Evolutionary conservation across 371 early-diverging fungal species (phyloP).

Genomic region (Lichtheimia ramosa): DNA sequence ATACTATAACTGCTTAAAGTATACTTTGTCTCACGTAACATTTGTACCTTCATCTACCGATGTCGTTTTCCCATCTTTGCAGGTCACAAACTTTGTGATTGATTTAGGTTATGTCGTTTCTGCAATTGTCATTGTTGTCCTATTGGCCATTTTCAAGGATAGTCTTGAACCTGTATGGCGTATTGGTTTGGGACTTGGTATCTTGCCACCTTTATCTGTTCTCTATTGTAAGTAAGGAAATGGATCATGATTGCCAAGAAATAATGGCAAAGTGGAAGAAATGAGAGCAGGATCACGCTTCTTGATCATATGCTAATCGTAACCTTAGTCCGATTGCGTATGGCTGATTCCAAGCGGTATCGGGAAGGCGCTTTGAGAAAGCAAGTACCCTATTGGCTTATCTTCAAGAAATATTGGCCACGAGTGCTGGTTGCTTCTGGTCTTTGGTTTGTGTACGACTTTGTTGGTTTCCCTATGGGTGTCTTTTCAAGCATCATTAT

Average conservation of each 20-base stretch:
- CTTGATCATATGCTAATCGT: neutral
- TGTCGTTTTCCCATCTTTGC: neutral
- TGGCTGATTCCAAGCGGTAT: conserved; percentile 57
- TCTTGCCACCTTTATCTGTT: conserved; percentile 60
- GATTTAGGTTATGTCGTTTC: conserved; percentile 60
- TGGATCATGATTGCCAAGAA: neutral
- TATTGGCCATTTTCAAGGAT: conserved; percentile 53
- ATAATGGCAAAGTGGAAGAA: neutral
- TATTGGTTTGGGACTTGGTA: conserved; percentile 54
- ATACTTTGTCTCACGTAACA: neutral
- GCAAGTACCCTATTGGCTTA: conserved; percentile 59
- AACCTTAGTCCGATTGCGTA: conserved; percentile 52
- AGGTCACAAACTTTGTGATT: conserved; percentile 57
- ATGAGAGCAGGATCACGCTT: neutral
- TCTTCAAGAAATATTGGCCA: conserved; percentile 61
- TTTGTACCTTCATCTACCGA: neutral
- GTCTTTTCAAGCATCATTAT: conserved; percentile 59
- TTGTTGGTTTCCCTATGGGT: conserved; percentile 58
- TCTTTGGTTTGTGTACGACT: conserved; percentile 70
- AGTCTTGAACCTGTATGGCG: conserved; percentile 57
- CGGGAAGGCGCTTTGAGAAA: conserved; percentile 46
- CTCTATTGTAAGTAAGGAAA: conserved; percentile 45
- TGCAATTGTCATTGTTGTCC: conserved; percentile 51
- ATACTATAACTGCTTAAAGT: neutral
- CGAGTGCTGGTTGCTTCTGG: conserved; percentile 55